phyloP scores from a whole-genome alignment of 768 basidiomycete genomes.

The Pluteus cervinus region DNA sequence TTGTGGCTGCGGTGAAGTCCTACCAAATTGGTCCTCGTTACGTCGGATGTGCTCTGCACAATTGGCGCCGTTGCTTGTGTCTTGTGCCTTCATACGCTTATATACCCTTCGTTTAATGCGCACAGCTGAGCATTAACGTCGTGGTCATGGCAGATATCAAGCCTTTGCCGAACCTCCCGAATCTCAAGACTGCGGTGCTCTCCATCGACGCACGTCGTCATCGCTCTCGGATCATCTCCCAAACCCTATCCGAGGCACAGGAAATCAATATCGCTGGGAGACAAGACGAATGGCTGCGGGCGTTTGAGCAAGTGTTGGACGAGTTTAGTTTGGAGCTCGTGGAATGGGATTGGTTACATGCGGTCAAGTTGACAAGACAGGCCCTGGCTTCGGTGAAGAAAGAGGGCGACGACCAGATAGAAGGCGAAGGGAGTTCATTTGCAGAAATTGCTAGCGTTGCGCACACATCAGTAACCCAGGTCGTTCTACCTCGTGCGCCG shows the following conservation, averaged over 20 bases:
- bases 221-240: constrained; percentile 32
- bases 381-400: constrained; percentile 1
- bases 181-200: constrained; percentile 25
- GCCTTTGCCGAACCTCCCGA: constrained; percentile 31
- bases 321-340: constrained; percentile 34
- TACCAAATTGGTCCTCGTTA: too few species aligned
- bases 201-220: constrained; percentile 35
- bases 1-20: too few species aligned
- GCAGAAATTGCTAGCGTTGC: background rate
- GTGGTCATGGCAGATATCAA: constrained; percentile 24
- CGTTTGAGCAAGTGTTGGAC: constrained; percentile 42
- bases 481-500: constrained; percentile 1
- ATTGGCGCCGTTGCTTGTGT: too few species aligned
- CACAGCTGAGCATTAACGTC: too few species aligned
- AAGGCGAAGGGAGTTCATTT: background rate
- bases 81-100: too few species aligned
- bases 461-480: constrained; percentile 3
- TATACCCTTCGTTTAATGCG: too few species aligned
- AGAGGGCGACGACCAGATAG: background rate
- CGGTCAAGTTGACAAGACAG: constrained; percentile 22
- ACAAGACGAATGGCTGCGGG: constrained; percentile 36
- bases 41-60: too few species aligned
- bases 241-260: constrained; percentile 31
- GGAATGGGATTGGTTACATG: constrained; percentile 41
- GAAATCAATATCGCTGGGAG: constrained; percentile 22